These are phyloP conservation scores for Colletotrichum endophyticum DNA, from an alignment of 2,329 filamentous ascomycete species.

Conservation along the genomic window DNA sequence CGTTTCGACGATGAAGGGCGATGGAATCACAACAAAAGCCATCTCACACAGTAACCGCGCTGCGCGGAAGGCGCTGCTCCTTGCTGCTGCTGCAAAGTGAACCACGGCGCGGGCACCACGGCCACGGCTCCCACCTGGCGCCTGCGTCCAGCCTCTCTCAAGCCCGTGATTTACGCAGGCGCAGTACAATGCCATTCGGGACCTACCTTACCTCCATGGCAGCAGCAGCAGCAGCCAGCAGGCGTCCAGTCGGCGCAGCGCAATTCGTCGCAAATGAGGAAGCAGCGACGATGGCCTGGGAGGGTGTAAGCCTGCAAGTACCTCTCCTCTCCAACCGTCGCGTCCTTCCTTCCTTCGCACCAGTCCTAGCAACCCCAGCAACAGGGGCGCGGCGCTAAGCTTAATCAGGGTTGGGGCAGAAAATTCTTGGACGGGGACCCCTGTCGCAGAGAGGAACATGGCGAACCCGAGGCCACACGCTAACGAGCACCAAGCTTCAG, in stretches of 20 bases:
- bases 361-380: conserved; percentile 2
- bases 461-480: conserved; percentile 3
- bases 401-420: background rate
- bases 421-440: background rate
- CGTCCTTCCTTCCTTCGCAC: background rate
- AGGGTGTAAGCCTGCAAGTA: background rate
- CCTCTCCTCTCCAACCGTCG: background rate
- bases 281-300: background rate
- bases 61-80: background rate
- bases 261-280: conserved; percentile 7
- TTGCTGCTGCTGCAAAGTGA: background rate
- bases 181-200: background rate
- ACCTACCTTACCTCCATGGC: background rate
- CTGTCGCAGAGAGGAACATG: conserved; percentile 14
- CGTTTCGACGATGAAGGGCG: background rate
- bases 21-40: conserved; percentile 8
- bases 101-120: conserved; percentile 7
- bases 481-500: conserved; percentile 16
- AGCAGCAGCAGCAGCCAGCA: background rate
- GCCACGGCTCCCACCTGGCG: conserved; percentile 8
- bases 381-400: background rate
- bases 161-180: background rate
- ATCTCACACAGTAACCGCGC: background rate
- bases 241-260: background rate
- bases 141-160: background rate